These are phyloP conservation scores for Globisporangium lucens DNA, from an alignment of 352 stramenopile species.

Conservation along the genomic window DNA sequence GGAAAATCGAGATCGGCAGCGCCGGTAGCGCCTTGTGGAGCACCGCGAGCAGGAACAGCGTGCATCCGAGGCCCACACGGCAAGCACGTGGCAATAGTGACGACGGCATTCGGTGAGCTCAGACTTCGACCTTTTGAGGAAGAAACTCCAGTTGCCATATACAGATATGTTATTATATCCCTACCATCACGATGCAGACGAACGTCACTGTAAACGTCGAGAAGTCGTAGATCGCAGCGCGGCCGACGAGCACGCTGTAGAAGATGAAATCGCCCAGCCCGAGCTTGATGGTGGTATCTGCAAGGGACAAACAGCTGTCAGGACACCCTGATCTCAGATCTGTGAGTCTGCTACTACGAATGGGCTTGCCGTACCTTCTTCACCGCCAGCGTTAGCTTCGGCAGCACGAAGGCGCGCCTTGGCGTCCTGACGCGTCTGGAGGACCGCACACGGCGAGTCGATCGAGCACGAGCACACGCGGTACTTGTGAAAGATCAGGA, in stretches of 20 bases:
- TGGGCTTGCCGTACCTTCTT: constrained; percentile 31
- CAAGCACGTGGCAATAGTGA: too few relatives aligned
- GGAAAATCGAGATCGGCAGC: constrained; percentile 93
- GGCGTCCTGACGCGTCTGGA: constrained; percentile 52
- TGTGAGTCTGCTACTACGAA: too few relatives aligned
- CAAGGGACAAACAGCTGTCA: not conserved
- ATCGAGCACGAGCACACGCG: constrained; percentile 79
- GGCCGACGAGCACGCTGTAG: constrained; percentile 97
- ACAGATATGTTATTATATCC: too few relatives aligned
- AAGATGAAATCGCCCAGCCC: constrained; percentile 99
- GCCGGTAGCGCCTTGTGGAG: constrained; percentile 94
- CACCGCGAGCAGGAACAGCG: constrained; percentile 93
- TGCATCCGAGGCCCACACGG: constrained; percentile 82
- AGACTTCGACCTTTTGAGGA: too few relatives aligned
- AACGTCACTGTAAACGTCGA: constrained; percentile 93
- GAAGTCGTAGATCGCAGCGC: constrained; percentile 95
- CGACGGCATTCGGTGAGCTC: too few relatives aligned
- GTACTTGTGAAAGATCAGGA: constrained; percentile 88
- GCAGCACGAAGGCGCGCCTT: constrained; percentile 29
- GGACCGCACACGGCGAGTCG: constrained; percentile 64
- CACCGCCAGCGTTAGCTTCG: constrained; percentile 34
- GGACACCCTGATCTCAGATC: too few relatives aligned
- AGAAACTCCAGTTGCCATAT: too few relatives aligned
- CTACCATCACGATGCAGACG: constrained; percentile 89
- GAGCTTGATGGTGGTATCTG: constrained; percentile 90